Evolutionary conservation across 192 early-diverging fungal species (phyloP), one percentile per base, ranked within the genome.

Genomic region (Backusella luteola): DNA sequence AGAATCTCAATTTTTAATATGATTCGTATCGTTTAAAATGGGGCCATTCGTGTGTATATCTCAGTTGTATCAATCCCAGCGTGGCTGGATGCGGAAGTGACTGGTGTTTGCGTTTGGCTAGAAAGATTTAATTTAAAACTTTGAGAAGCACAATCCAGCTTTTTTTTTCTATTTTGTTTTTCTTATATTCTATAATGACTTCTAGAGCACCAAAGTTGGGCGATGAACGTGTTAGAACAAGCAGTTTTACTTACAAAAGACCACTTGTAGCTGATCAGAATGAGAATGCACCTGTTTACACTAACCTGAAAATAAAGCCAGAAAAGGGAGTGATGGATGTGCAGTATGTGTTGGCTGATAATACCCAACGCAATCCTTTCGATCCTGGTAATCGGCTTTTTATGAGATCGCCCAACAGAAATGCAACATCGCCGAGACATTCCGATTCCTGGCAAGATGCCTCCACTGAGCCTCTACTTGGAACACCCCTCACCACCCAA

Each of bases 381-480:
- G 56, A 63, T 63, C 56, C 56, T 63, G 56, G 12, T 3, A 63
- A 63, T 63, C 23, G 56, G 11, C 11, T 63, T 26, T 63, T 63
- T 63, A 63, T 26, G 23, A 63, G 56, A 63, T 63, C 56, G 11
- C 56, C 56, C 8, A 63, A 15, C 12, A 72, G 42, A 5, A 8
- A 26, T n/a, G 12, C 49, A 41, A 32, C 73, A n/a, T 41, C 73
- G 1, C 73, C 73, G 1, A 41, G 35, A 8, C 17, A 26, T 38
- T 72, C 41, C 1, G 73, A 74, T 42, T 74, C 73, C 14, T 38
- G 29, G 15, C 73, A 74, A 23, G 52, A 74, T 66, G 73, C 23
- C 6, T 36, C 73, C 2, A 74, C 73, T 36, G 56, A 74, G 12
- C 56, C 73, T 11, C 11, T 66, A 14, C 59, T 56, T 41, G 34